Base-by-base conservation (phyloP, 495 filamentous ascomycete species). In the Penicillium taxi region DNA sequence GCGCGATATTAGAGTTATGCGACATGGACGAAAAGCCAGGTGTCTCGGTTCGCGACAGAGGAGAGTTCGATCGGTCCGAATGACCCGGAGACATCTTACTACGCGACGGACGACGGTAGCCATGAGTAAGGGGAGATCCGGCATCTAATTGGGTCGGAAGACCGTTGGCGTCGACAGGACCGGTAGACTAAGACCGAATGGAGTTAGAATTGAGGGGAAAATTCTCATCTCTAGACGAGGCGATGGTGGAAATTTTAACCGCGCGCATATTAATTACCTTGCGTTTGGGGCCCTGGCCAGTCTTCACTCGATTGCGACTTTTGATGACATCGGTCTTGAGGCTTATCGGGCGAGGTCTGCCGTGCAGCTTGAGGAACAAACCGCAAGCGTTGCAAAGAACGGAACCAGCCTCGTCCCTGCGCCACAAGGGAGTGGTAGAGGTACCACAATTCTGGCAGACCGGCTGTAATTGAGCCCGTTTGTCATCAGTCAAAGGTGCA, bases 361-460 rank as follows among this genome's bases (percentile, higher is more conserved):
- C 86, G 48, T 99, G 91, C 42, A 99, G 78, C 69, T 99, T 99
- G 49, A 96, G 62, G 64, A 99, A 99, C 25, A 99, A 67, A 22
- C 93, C 93, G 59, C 93, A 99, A 26, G 93, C 91, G 65, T 99
- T 99, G 77, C 91, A 99, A 26, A 99, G 84, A n/a, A 99, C 89
- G 2, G 86, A 85, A 42, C 91, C 91, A 37, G 79, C 74, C 68
- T 99, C 91, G 72, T 99, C 91, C 56, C 91, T 77, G 55, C 91
- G 83, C 91, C 91, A 99, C 47, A 99, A 70, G 30, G 91, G 91
- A 24, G 91, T 96, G 33, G 88, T 96, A 6, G 85, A 91, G 31
- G 91, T 99, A 41, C 74, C 78, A 67, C 91, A 99, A 67, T 99
- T 99, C 59, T 94, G 87, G 58, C 91, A 99, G 41, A 89, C 84